Base-by-base conservation (phyloP, 148 eudicot genomes). In the Polygonum maritimum region DNA sequence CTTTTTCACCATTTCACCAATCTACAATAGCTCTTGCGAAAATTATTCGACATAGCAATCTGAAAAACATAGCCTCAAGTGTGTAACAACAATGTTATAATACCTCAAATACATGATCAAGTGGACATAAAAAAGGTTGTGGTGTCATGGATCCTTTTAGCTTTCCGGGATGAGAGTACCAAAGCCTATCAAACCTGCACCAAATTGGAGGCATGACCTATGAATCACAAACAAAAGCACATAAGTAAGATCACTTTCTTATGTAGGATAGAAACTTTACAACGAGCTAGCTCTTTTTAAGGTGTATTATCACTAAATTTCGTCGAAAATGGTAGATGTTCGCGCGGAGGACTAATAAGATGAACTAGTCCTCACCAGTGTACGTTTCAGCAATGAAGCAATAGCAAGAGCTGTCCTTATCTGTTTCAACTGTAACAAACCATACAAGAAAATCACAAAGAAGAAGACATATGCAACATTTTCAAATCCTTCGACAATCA, bases 181-280 rank as follows among this genome's bases (percentile, higher is more conserved):
- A 94, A 79, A 94, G 86, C 80, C 97, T 86, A 86, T 94, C 98
- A 80, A 94, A 82, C 89, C 95, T 90, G 91, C 98, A 91, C 97
- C 98, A 94, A 75, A 94, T 78, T 78, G 95, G 95, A 85, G 98
- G 97, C 97, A 94, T 91, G 80, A 93, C 98, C 98, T 94, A 86
- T 69, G 79, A 85, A 89, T 76, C 87, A 88, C 87, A 89, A 78
- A 22, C 14, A 70, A 12, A 70, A 70, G 26, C 14, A 9, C 26
- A 63, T 9, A 14, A 22, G 39, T 9, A 14, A 22, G 39, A 63
- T 63, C 33, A 26, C 1, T 63, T 18, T 9, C 5, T 63, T 13
- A 22, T 14, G 7, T 0, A 13, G 9, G 7, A 63, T 3, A 4
- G 5, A 12, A 63, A 0, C 10, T 22, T 63, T 26, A 22, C 36